Base-by-base conservation (phyloP, 1,139 yeast genomes). In the Taiozyma onychis region DNA sequence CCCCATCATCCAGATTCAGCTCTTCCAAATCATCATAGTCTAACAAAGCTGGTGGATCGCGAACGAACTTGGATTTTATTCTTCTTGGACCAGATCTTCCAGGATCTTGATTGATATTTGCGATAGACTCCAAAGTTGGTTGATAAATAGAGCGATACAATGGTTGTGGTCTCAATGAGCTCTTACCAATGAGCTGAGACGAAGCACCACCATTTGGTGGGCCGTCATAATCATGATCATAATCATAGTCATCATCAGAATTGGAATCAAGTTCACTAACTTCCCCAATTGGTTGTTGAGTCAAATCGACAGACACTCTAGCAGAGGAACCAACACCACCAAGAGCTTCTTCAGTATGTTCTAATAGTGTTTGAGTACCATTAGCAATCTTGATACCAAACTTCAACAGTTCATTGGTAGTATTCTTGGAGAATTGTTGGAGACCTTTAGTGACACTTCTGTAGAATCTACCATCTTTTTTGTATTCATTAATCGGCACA, bases 321-420 rank as follows among this genome's bases (percentile, higher is more conserved):
- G 59, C 57, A 9, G 61, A 54, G 2, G 63, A 51, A 4, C 90
- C 90, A 53, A 74, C 75, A 1, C 91, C 91, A 3, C 91, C 91
- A 50, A 87, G 69, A 5, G 77, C 76, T 54, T 81, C 85, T 63
- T 91, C 98, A 0, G 95, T 85, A 52, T 79, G 81, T 58, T 90
- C 97, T 47, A 91, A 70, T 10, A 88, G 67, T 0, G 83, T 82
- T 63, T 90, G 97, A 0, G 97, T 88, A 0, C 97, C 97, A 5
- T 91, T 85, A 1, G 96, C 95, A 39, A 91, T 65, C 60, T 86
- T 88, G 0, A 88, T 95, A 0, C 97, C 97, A 48, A 93, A 71
- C 59, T 85, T 84, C 43, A 91, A 73, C 39, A 91, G 67, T 65
- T 91, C 97, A 52, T 84, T 85, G 2, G 96, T 81, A 0, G 98